These are phyloP conservation scores for Populus alba DNA, from an alignment of 345 rosid genomes.

Conservation along the genomic window DNA sequence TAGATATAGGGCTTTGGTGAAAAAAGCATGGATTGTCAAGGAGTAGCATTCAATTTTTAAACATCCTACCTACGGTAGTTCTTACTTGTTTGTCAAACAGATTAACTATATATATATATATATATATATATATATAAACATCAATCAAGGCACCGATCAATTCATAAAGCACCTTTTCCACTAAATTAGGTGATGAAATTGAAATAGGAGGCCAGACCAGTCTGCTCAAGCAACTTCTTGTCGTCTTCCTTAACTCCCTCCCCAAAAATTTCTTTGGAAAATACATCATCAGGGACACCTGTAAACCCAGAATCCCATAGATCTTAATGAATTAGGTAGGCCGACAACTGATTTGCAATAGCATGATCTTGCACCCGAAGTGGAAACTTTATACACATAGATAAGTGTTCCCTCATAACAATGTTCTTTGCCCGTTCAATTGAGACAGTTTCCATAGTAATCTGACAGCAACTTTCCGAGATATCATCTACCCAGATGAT, in stretches of 20 bases:
- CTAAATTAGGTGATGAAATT: constrained; percentile 15
- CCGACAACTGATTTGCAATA: background rate
- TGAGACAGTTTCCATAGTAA: background rate
- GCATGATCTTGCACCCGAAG: no score
- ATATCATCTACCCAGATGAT: background rate
- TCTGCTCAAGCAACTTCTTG: background rate
- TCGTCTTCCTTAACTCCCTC: background rate
- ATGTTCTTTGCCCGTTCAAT: background rate
- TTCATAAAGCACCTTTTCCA: background rate
- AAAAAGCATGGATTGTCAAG: background rate
- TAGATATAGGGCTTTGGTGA: no score
- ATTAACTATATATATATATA: background rate
- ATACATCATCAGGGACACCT: no score
- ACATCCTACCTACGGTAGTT: background rate
- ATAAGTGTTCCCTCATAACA: background rate
- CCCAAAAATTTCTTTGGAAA: no score
- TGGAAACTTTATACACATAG: no score
- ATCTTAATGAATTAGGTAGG: background rate
- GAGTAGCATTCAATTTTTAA: background rate
- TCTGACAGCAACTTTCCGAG: background rate
- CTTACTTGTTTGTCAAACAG: background rate
- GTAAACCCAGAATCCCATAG: no score
- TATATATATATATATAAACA: background rate
- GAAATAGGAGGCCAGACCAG: constrained; percentile 17
- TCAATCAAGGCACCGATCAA: constrained; percentile 17